Evolutionary conservation across 495 filamentous ascomycete species (phyloP), one percentile per base, ranked within the genome.

Genomic region (Neurospora terricola): DNA sequence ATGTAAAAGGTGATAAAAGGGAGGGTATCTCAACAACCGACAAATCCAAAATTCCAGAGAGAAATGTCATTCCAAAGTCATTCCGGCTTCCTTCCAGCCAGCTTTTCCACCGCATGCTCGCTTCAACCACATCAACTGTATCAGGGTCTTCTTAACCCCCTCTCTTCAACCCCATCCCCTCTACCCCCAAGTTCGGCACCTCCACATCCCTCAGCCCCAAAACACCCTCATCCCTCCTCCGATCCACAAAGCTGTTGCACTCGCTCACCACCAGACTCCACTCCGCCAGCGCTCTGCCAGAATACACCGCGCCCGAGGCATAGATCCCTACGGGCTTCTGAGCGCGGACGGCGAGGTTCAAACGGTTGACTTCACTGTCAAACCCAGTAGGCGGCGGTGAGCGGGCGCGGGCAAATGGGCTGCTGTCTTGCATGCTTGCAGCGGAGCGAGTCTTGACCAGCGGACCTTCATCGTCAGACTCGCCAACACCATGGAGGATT

Each of bases 171-270:
- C 93, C 87, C 76, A 97, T 92, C 54, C 90, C 90, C 72, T 99
- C 96, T 39, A 98, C 93, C 6, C 91, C 90, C 69, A 99, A 86
- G 38, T 87, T 90, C 30, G 96, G 96, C 36, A 94, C 95, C 81
- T 99, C 96, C 62, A 99, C 92, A 74, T 90, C 85, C 69, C 84
- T 87, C 77, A 95, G 86, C 8, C 82, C 83, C 10, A 93, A 89
- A 16, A 97, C 91, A 68, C 96, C 96, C 81, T 99, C 96, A 45
- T 90, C 90, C 74, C 90, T 91, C 72, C 96, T 87, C 37, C 95
- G 87, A 38, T 97, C 93, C 68, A 95, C 92, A 81, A 99, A 99
- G 77, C 90, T 93, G 79, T 98, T 94, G 82, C 91, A 94, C 80
- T 99, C 96, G 34, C 86, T 86, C 9, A 98, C 90, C 42, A 98